Conservation (phyloP, 257 asterid genomes). For the Coffea canephora region DNA sequence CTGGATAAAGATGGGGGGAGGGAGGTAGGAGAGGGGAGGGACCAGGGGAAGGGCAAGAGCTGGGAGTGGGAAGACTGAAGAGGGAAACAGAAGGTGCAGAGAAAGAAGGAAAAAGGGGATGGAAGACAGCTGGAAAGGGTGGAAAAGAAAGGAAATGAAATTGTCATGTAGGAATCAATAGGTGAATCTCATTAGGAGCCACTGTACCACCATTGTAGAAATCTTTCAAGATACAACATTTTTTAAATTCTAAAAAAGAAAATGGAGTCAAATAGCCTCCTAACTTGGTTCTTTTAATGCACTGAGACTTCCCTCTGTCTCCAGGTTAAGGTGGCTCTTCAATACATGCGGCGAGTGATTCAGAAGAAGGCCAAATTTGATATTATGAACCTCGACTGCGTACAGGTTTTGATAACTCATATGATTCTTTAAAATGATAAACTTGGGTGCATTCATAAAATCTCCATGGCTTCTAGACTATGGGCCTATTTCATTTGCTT, state of each 20-base stretch:
- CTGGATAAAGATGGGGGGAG: neutral
- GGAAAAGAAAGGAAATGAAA: neutral
- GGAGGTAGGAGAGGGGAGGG: neutral
- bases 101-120: neutral
- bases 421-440: slow-evolving; percentile 14
- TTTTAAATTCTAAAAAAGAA: neutral
- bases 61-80: neutral
- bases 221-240: neutral
- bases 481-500: neutral
- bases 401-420: slow-evolving; percentile 52
- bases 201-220: neutral
- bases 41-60: neutral
- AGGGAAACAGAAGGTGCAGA: neutral
- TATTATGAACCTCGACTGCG: slow-evolving; percentile 70
- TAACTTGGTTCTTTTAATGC: neutral
- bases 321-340: slow-evolving; percentile 92
- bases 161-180: neutral
- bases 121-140: neutral
- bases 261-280: neutral
- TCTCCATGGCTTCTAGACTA: neutral
- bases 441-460: slow-evolving; percentile 18
- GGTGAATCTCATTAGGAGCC: neutral
- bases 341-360: slow-evolving; percentile 87
- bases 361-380: slow-evolving; percentile 93
- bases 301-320: slow-evolving; percentile 16